Conservation (phyloP, 2,329 filamentous ascomycete genomes). For the Aspergillus fijiensis region DNA sequence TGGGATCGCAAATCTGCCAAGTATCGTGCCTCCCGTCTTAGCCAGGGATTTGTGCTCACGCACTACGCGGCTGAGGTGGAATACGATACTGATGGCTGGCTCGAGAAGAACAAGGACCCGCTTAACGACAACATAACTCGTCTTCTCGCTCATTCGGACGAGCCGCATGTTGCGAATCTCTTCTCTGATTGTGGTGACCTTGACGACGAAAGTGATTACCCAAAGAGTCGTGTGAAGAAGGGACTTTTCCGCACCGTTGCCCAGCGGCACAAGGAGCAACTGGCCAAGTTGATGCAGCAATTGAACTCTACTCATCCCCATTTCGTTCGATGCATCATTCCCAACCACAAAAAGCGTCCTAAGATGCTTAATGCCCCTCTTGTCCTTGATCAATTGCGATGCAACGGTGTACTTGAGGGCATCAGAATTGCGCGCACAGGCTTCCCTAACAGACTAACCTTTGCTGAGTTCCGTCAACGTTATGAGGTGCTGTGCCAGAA, state of each 20-base stretch:
- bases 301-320: conserved; percentile 96
- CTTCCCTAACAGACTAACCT: conserved; percentile 89
- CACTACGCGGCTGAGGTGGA: conserved; percentile 98
- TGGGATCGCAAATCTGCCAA: conserved; percentile 97
- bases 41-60: conserved; percentile 90
- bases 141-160: conserved; percentile 75
- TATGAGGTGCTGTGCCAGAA: conserved; percentile 91
- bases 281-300: conserved; percentile 94
- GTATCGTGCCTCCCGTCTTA: conserved; percentile 82
- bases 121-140: conserved; percentile 95
- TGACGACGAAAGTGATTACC: conserved; percentile 69
- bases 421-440: conserved; percentile 96
- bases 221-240: conserved; percentile 85
- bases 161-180: conserved; percentile 78
- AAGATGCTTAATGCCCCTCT: conserved; percentile 89
- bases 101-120: conserved; percentile 99
- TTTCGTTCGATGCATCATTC: conserved; percentile 95
- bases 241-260: conserved; percentile 95
- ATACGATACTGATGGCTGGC: conserved; percentile 90
- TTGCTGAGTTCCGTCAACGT: conserved; percentile 89
- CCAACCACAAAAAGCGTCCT: conserved; percentile 95
- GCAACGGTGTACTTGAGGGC: conserved; percentile 98
- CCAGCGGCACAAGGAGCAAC: conserved; percentile 94
- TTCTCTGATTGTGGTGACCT: conserved; percentile 85
- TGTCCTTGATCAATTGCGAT: conserved; percentile 95